Evolutionary conservation across 148 eudicot genomes (phyloP).

Genomic region (Arctostaphylos glauca): DNA sequence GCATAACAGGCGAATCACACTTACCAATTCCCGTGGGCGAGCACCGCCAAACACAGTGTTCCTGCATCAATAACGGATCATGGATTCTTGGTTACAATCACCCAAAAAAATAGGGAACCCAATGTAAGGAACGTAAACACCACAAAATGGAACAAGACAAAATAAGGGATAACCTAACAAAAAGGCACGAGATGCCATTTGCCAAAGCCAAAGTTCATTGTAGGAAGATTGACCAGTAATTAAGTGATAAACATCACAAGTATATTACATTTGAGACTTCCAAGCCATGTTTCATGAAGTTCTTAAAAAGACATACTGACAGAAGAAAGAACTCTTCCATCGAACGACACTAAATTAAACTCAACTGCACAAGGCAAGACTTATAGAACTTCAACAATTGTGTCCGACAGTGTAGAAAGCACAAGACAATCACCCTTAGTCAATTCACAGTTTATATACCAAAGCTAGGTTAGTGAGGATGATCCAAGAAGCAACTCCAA

Average conservation of each 20-base stretch:
- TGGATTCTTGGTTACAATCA: neutral
- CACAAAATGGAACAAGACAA: neutral
- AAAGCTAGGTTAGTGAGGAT: neutral
- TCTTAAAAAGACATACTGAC: neutral
- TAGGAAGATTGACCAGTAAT: neutral
- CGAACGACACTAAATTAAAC: neutral
- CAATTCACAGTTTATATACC: neutral
- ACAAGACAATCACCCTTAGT: neutral
- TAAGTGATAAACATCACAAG: neutral
- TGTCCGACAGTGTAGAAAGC: neutral
- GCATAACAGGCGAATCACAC: constrained; percentile 14
- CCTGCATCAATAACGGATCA: constrained; percentile 36
- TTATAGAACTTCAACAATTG: neutral
- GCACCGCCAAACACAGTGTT: constrained; percentile 70
- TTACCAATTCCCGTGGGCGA: constrained; percentile 82
- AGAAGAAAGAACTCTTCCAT: neutral
- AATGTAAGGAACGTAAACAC: neutral
- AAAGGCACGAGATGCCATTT: neutral
- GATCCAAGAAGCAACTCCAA: neutral
- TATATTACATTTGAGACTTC: neutral
- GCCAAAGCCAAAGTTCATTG: neutral
- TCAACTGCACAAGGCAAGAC: neutral
- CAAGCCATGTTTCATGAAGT: neutral
- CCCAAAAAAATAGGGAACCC: neutral
- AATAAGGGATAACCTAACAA: neutral